These are phyloP conservation scores for Camelina sativa DNA, from an alignment of 345 rosid genomes.

Conservation along the genomic window DNA sequence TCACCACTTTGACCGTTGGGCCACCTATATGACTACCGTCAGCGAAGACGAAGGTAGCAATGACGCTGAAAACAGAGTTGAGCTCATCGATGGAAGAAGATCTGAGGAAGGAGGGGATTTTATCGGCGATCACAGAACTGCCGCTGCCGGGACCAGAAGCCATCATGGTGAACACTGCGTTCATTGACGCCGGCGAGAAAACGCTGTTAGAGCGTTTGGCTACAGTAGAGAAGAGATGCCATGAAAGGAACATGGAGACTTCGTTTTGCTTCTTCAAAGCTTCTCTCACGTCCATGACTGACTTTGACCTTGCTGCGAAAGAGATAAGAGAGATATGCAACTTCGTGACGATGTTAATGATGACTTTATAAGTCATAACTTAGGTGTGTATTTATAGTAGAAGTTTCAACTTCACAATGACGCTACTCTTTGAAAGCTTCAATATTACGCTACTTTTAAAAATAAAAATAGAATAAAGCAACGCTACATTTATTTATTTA, in stretches of 20 bases:
- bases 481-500: too few relatives aligned
- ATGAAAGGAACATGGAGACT: neutral
- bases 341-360: neutral
- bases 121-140: neutral
- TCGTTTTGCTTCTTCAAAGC: conserved; percentile 21
- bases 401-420: neutral
- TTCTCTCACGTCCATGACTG: neutral
- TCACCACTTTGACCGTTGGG: neutral
- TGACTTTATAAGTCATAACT: neutral
- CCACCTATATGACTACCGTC: neutral
- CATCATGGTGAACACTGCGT: neutral
- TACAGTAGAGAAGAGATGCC: neutral
- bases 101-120: neutral
- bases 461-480: too few relatives aligned
- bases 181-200: conserved; percentile 10
- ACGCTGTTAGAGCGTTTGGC: neutral
- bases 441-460: neutral
- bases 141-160: neutral
- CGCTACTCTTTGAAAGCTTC: neutral
- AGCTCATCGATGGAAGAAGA: neutral
- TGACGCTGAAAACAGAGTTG: neutral
- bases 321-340: neutral
- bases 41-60: neutral
- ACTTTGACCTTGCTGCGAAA: neutral
- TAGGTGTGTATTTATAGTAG: neutral